Base-by-base conservation (phyloP, 2,329 filamentous ascomycete species). In the Ilyonectria robusta region DNA sequence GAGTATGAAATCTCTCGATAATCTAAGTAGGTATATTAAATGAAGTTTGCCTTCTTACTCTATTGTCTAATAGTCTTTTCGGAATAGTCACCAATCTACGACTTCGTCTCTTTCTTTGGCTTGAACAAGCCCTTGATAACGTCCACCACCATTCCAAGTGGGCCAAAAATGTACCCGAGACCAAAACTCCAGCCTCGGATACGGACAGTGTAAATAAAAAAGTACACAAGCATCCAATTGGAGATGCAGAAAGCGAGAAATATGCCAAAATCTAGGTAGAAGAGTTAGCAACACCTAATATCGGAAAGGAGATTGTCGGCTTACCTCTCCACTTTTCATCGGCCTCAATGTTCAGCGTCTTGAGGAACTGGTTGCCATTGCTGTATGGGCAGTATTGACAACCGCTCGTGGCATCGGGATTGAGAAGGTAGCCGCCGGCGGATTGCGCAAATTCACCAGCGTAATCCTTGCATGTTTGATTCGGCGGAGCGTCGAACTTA, bases 161-260 rank as follows among this genome's bases (percentile, higher is more conserved):
- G 42, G 8, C 71, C 62, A 61, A 73, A 73, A 4, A 73, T 35
- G 13, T 56, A 66, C 9, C 88, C 88, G 65, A 94, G 84, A 0
- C 92, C 92, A 78, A 94, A 94, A 23, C 81, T 87, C 91, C 91
- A 94, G 8, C 90, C 87, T 70, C 86, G 86, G 61, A 94, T 88
- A 19, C 92, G 85, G 7, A 93, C 90, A 3, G 89, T 91, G 80
- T 92, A 94, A 63, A 94, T 89, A 76, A 94, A 94, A 80, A 94
- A 93, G 78, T 93, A 93, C 1, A 94, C 91, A 60, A 94, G 70
- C 46, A 86, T 81, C 89, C 90, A 94, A 75, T 94, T 94, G 57
- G 88, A 90, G 15, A 92, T 81, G 59, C 88, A 89, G 77, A 94
- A 94, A 1, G 88, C 89, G 9, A 93, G 72, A 82, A 94, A 93